These are phyloP conservation scores for Leishmania gerbilli DNA, from an alignment of 208 protist species.

Conservation along the genomic window DNA sequence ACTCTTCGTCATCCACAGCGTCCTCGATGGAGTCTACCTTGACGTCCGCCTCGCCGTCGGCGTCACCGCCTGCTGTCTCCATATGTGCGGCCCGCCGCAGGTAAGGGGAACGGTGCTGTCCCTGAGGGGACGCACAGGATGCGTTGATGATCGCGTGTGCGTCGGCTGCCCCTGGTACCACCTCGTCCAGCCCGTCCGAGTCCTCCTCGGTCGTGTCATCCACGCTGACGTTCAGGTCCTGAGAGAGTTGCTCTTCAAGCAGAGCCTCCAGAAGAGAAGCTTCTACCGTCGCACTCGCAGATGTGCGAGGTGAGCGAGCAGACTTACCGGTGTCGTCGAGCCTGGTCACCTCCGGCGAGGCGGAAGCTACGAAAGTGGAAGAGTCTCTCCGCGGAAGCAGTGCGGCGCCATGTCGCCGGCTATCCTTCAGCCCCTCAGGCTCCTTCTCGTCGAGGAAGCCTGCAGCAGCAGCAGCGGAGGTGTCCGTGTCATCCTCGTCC, in stretches of 20 bases:
- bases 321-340: not conserved
- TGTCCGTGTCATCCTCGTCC: not conserved
- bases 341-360: not conserved
- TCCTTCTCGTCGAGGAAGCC: not conserved
- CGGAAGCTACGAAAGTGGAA: not conserved
- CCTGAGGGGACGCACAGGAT: not conserved
- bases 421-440: not conserved
- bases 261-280: not conserved
- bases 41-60: not conserved
- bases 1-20: conserved; percentile 14
- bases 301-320: not conserved
- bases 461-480: not conserved
- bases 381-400: not conserved
- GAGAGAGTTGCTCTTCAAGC: not conserved
- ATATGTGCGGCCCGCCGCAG: not conserved
- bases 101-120: not conserved
- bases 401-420: not conserved
- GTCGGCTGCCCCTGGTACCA: not conserved
- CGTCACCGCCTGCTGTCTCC: not conserved
- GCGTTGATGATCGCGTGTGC: not conserved
- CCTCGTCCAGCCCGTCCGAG: not conserved
- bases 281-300: not conserved
- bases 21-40: not conserved
- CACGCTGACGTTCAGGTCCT: not conserved
- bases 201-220: not conserved